Conservation (phyloP, 495 filamentous ascomycete genomes). For the Aspergillus nanangensis region DNA sequence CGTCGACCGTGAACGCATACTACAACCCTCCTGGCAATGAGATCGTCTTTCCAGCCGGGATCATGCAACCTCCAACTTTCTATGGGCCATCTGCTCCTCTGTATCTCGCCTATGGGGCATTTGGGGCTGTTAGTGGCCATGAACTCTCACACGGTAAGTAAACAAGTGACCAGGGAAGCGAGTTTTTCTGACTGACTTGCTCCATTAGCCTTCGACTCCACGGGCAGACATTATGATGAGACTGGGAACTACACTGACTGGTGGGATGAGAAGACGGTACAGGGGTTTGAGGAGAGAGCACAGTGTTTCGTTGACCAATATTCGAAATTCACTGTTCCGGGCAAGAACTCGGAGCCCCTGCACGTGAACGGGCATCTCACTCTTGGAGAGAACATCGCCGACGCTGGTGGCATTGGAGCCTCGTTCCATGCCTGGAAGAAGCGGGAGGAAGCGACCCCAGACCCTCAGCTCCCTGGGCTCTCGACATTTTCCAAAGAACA, state of each 20-base stretch:
- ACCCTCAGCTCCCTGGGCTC: conserved; percentile 59
- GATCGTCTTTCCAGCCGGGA: conserved; percentile 69
- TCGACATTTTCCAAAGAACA: conserved; percentile 64
- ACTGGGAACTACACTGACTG: conserved; percentile 63
- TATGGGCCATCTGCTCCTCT: conserved; percentile 54
- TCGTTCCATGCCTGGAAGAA: conserved; percentile 66
- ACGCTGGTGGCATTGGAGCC: conserved; percentile 65
- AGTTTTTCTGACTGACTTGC: conserved; percentile 11
- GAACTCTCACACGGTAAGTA: conserved; percentile 62
- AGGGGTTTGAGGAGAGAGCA: conserved; percentile 57
- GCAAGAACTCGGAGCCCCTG: conserved; percentile 47
- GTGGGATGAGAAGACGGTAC: conserved; percentile 64
- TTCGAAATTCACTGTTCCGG: conserved; percentile 55
- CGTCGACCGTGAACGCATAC: conserved; percentile 59
- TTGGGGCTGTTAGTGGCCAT: conserved; percentile 67
- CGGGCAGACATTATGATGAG: conserved; percentile 63
- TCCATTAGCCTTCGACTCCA: conserved; percentile 60
- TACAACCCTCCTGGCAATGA: conserved; percentile 62
- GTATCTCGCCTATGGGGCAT: conserved; percentile 66
- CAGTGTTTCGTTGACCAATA: conserved; percentile 73
- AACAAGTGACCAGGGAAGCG: too few relatives aligned
- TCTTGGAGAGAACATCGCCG: conserved; percentile 72
- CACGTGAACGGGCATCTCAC: conserved; percentile 67
- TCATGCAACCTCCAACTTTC: conserved; percentile 69
- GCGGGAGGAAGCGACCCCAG: conserved; percentile 46